phyloP scores from a whole-genome alignment of 2,329 filamentous ascomycete genomes.

The Talaromyces sp. region DNA sequence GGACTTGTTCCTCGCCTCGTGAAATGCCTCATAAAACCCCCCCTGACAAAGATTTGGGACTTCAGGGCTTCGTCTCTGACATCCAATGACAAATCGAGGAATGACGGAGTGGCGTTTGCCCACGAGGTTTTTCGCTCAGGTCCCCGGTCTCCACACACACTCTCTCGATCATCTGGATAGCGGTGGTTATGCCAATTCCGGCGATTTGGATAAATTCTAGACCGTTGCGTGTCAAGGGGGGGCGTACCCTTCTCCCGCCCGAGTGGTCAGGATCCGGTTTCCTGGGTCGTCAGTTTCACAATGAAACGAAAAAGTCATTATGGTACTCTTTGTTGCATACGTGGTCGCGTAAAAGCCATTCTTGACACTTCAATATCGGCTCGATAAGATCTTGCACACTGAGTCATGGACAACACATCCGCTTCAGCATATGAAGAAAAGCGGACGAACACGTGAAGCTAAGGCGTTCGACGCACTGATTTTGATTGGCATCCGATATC shows the following conservation, averaged over 20 bases:
- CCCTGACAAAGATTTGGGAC: neutral
- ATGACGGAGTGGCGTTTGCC: conserved; percentile 8
- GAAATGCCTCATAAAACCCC: conserved; percentile 7
- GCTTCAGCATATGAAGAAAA: neutral
- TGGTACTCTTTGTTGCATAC: neutral
- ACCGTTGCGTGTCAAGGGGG: neutral
- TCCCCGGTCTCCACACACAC: conserved; percentile 11
- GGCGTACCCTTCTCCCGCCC: neutral
- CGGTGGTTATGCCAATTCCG: conserved; percentile 10
- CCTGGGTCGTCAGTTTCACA: neutral
- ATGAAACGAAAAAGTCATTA: neutral
- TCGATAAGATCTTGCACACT: neutral
- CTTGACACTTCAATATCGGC: neutral
- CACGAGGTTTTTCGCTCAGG: conserved; percentile 9
- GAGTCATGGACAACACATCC: neutral
- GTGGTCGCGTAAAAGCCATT: no score
- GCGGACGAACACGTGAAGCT: conserved; percentile 12
- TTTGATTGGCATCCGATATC: neutral
- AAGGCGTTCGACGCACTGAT: neutral
- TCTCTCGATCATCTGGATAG: neutral
- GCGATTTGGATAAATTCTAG: conserved; percentile 9
- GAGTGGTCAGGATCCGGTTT: neutral
- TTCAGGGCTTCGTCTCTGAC: neutral
- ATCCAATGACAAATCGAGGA: neutral
- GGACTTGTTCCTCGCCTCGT: neutral